Evolutionary conservation across 2,329 filamentous ascomycete genomes (phyloP), one percentile per base, ranked within the genome.

Genomic region (Xylaria multiplex): DNA sequence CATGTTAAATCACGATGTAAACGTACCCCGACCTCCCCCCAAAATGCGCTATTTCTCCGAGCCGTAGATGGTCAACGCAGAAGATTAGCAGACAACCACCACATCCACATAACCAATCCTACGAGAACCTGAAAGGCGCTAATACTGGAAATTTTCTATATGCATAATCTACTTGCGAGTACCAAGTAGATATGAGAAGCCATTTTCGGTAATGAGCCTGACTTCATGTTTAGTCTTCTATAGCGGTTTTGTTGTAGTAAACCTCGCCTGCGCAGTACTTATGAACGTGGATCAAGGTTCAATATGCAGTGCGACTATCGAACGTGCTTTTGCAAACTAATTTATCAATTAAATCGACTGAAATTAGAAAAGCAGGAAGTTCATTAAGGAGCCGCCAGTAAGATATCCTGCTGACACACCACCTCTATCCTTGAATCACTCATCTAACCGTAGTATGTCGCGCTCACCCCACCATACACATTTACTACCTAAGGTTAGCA

Each of bases 331-430:
- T 35, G 8, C 8, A 11, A 3, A 3, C 9, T 40, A 3, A 13
- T 40, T 40, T 11, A 40, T 40, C 35, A 40, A 40, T 40, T 3
- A 40, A 40, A 8, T 40, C 50, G 37, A 43, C 11, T 55, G 24
- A 24, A 46, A 22, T 40, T 43, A 19, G 32, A 48, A 53, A 53
- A 58, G 37, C 40, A 32, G 32, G 35, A 49, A 30, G 45, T 43
- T 60, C 8, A 13, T 14, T 40, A 14, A 40, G 9, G 58, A 55
- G 32, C 57, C 32, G 19, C 32, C 7, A 45, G 30, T 46, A n/a
- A 24, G 8, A 27, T 27, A 27, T 54, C 32, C 49, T 59, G 64
- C 64, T 66, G 64, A 63, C 64, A 66, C 59, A 37, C 27, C 59
- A 62, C 59, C 48, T 53, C 46, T n/a, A 40, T 57, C 30, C 11